Conservation (phyloP, 2,329 filamentous ascomycete genomes). For the Penicillium sp. region DNA sequence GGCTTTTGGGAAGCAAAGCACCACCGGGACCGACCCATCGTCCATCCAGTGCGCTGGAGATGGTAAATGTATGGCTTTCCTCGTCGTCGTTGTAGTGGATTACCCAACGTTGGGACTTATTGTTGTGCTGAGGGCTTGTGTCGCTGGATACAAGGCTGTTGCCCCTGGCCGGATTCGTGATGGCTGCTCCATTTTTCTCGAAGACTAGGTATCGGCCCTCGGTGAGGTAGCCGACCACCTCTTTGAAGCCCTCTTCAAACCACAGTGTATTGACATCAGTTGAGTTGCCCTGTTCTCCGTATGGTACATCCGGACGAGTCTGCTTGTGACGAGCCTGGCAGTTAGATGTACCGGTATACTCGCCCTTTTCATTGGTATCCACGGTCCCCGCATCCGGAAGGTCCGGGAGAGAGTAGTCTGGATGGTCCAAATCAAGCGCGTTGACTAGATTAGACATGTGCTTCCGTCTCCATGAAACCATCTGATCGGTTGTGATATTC, state of each 20-base stretch:
- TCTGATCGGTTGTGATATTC: slow-evolving; percentile 42
- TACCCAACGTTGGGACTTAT: slow-evolving; percentile 50
- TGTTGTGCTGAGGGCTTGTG: slow-evolving; percentile 38
- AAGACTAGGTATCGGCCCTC: slow-evolving; percentile 56
- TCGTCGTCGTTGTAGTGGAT: slow-evolving; percentile 41
- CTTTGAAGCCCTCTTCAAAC: slow-evolving; percentile 56
- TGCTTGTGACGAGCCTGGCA: slow-evolving; percentile 43
- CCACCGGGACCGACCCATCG: slow-evolving; percentile 34
- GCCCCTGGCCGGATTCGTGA: slow-evolving; percentile 34
- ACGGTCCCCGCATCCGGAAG: slow-evolving; percentile 48
- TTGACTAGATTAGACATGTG: slow-evolving; percentile 51
- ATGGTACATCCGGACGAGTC: slow-evolving; percentile 49
- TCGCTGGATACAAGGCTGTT: slow-evolving; percentile 18
- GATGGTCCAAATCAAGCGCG: slow-evolving; percentile 48
- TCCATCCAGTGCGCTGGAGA: slow-evolving; percentile 44
- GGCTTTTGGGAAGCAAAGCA: slow-evolving; percentile 18
- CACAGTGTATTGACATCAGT: slow-evolving; percentile 31
- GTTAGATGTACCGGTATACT: slow-evolving; percentile 46
- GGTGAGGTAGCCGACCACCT: slow-evolving; percentile 51
- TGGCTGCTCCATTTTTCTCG: slow-evolving; percentile 46
- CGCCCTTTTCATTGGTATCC: slow-evolving; percentile 41
- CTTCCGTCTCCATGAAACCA: slow-evolving; percentile 47
- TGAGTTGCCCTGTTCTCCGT: slow-evolving; percentile 42
- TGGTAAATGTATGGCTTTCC: slow-evolving; percentile 37
- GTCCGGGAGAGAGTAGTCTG: slow-evolving; percentile 49